A percentile compares a stretch with the other conserved stretches of the same genome.
Conservation (phyloP, 306 rosid species). For the Sindora glabra region DNA sequence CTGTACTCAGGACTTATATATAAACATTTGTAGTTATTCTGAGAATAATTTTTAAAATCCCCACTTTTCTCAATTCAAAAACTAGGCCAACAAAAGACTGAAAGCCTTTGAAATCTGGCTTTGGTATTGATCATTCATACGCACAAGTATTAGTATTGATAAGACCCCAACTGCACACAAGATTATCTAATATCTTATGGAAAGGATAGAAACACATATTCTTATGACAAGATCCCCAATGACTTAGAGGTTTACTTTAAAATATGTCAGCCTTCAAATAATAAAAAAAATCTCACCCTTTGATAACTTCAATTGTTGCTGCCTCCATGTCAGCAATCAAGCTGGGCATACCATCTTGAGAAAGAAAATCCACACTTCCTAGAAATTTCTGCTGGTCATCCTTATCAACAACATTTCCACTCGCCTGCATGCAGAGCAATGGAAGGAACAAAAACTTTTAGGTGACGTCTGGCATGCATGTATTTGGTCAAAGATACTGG, state of each 20-base stretch:
- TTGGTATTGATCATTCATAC: not conserved
- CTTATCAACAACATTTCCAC: slow-evolving; percentile 50
- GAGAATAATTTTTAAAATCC: slow-evolving; percentile 1
- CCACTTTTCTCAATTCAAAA: slow-evolving; percentile 4
- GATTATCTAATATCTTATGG: not conserved
- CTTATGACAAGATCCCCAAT: not conserved
- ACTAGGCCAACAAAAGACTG: not conserved
- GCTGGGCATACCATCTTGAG: slow-evolving; percentile 50
- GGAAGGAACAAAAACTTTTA: not conserved
- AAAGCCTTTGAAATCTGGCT: slow-evolving; percentile 1
- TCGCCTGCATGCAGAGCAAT: slow-evolving; percentile 48
- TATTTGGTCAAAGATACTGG: slow-evolving; percentile 2
- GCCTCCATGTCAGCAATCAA: slow-evolving; percentile 65
- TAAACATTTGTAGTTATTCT: not conserved
- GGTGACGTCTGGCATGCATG: not conserved
- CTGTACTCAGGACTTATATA: not conserved
- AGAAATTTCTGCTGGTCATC: slow-evolving; percentile 88
- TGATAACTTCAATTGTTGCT: slow-evolving; percentile 64
- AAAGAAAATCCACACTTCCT: slow-evolving; percentile 69
- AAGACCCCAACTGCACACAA: not conserved
- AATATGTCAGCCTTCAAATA: slow-evolving; percentile 7
- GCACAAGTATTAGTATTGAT: not conserved
- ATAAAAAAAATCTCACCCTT: slow-evolving; percentile 54
- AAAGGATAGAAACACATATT: not conserved
- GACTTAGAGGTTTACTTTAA: not conserved